phyloP scores from a whole-genome alignment of 73 alveolate genomes.

The Effrenium voratum region DNA sequence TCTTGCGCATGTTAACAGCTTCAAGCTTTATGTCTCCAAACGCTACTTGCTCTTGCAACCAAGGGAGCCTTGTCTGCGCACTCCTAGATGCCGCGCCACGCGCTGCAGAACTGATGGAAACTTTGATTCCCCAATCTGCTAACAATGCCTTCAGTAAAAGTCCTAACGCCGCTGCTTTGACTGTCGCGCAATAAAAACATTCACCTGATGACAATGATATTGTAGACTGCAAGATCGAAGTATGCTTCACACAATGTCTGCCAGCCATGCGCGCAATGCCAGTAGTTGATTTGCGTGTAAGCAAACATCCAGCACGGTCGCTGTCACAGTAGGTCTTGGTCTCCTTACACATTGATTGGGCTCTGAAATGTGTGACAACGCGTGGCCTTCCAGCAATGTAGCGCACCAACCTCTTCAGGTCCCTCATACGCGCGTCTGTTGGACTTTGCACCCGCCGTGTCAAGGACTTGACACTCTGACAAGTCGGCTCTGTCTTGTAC shows the following conservation, averaged over 20 bases:
- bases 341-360: background rate
- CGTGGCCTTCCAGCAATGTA: background rate
- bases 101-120: background rate
- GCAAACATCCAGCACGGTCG: background rate
- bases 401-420: background rate
- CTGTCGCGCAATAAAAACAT: background rate
- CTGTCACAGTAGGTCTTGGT: background rate
- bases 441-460: background rate
- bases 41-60: conserved; percentile 4
- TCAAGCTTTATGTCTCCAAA: background rate
- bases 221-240: background rate
- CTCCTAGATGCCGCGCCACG: background rate
- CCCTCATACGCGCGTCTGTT: background rate
- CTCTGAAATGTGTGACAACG: background rate
- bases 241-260: conserved; percentile 11
- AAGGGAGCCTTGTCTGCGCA: background rate
- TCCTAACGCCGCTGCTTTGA: background rate
- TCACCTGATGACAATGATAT: background rate
- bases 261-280: background rate
- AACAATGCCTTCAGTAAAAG: background rate
- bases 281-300: background rate
- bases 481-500: background rate
- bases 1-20: background rate
- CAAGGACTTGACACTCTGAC: background rate
- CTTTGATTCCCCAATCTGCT: background rate